phyloP scores from a whole-genome alignment of 2,329 filamentous ascomycete species.

The Venturia effusa region DNA sequence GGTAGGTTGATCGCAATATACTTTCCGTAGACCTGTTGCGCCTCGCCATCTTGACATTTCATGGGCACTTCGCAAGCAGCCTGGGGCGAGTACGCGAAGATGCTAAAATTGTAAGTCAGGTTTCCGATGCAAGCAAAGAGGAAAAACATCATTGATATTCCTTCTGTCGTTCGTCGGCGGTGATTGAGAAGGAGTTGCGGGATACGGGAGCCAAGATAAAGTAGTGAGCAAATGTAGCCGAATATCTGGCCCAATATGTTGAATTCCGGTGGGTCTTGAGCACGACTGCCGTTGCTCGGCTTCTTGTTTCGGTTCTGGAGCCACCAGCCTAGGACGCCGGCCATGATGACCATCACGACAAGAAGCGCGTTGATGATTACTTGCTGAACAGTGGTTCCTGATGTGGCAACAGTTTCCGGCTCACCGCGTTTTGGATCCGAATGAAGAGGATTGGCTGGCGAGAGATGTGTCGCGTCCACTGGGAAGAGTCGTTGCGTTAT shows the following conservation, averaged over 20 bases:
- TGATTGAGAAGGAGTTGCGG: slow-evolving; percentile 91
- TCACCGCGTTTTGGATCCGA: slow-evolving; percentile 31
- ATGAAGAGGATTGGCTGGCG: slow-evolving; percentile 72
- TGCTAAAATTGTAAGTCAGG: slow-evolving; percentile 82
- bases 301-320: slow-evolving; percentile 43
- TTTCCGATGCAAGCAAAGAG: slow-evolving; percentile 94
- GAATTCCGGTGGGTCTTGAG: slow-evolving; percentile 49
- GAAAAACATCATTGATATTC: slow-evolving; percentile 90
- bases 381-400: slow-evolving; percentile 39
- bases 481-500: slow-evolving; percentile 41
- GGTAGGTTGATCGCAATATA: slow-evolving; percentile 86
- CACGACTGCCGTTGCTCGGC: slow-evolving; percentile 23
- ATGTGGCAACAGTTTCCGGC: slow-evolving; percentile 26
- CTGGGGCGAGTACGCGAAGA: slow-evolving; percentile 73
- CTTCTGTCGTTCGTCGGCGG: slow-evolving; percentile 83
- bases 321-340: slow-evolving; percentile 80
- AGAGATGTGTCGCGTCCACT: slow-evolving; percentile 58
- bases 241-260: slow-evolving; percentile 78
- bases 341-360: slow-evolving; percentile 65
- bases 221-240: slow-evolving; percentile 78
- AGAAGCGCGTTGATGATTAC: slow-evolving; percentile 64
- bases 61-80: slow-evolving; percentile 36
- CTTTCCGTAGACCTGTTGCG: slow-evolving; percentile 53
- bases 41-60: slow-evolving; percentile 55
- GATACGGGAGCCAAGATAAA: slow-evolving; percentile 82